Evolutionary conservation across 768 basidiomycete genomes (phyloP), one percentile per base, ranked within the genome.

Genomic region (Phaeolepiota aurea): DNA sequence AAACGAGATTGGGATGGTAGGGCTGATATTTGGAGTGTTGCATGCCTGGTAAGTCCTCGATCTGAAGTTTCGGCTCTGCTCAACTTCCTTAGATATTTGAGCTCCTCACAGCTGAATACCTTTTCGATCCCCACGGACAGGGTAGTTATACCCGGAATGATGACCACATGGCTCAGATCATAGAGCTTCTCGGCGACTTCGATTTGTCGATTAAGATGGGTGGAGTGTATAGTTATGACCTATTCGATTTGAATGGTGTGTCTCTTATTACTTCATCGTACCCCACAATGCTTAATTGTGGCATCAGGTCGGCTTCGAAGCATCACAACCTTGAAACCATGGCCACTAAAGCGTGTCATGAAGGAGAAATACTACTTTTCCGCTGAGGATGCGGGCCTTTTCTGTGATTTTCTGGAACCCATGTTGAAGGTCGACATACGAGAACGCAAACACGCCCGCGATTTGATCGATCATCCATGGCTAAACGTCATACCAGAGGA

Each of bases 101-200:
- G 59, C 71, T 96, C 46, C 65, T 93, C 45, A 92, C 89, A 1
- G 87, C 87, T 15, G 92, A 94, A 57, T 92, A 83, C 57, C 74
- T 96, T 31, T 94, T 96, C 56, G 91, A 94, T 55, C 88, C 88
- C 12, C 85, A 87, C 46, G 79, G 78, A 19, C 83, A 87, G 59
- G 78, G 79, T 18, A 80, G 82, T 48, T 62, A 86, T 34, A 93
- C 89, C 53, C 82, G 79, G 44, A 92, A 92, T 61, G 91, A 96
- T 58, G 94, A 97, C 57, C 92, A 96, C 51, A 79, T 93, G 74
- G 92, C 92, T 23, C 91, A 93, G 64, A 88, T 94, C 46, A 82
- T 93, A 42, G 92, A 96, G 65, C 68, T 96, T 7, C 63, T 93
- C 44, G 91, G 91, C 22, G 86, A 91, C 61, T 78, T 82, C 46